Conservation (phyloP, 2,329 filamentous ascomycete genomes). For the Periconia digitata region DNA sequence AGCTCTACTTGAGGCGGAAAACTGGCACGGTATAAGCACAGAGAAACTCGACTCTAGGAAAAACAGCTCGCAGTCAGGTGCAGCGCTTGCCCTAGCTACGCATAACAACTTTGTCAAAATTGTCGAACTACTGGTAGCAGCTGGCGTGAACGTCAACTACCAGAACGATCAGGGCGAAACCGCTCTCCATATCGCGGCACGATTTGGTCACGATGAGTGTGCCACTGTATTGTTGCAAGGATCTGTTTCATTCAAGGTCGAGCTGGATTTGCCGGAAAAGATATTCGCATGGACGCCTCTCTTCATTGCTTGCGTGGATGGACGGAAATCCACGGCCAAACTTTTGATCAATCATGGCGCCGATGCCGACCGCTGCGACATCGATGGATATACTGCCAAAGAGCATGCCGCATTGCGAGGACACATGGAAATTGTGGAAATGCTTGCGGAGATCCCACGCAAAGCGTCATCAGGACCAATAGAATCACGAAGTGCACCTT, state of each 20-base stretch:
- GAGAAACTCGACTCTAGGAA: slow-evolving; percentile 67
- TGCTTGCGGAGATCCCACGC: slow-evolving; percentile 62
- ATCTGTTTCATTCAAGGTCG: slow-evolving; percentile 67
- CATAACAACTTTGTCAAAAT: slow-evolving; percentile 85
- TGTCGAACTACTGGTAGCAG: slow-evolving; percentile 83
- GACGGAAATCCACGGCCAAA: slow-evolving; percentile 72
- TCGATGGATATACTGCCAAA: slow-evolving; percentile 89
- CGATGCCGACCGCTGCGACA: slow-evolving; percentile 72
- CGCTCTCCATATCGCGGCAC: slow-evolving; percentile 85
- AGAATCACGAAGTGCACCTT: slow-evolving; percentile 42
- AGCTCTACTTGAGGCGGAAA: slow-evolving; percentile 76
- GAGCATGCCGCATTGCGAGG: slow-evolving; percentile 91
- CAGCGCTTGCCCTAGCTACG: slow-evolving; percentile 83
- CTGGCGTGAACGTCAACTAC: slow-evolving; percentile 91
- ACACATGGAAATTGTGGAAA: slow-evolving; percentile 76
- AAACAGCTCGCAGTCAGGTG: slow-evolving; percentile 77
- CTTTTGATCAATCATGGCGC: slow-evolving; percentile 78
- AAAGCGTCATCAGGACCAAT: slow-evolving; percentile 27
- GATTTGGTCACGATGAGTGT: slow-evolving; percentile 82
- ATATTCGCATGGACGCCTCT: slow-evolving; percentile 95
- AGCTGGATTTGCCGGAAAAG: slow-evolving; percentile 77
- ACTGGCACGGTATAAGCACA: slow-evolving; percentile 67
- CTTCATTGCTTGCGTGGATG: slow-evolving; percentile 89
- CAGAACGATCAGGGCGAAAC: slow-evolving; percentile 89
- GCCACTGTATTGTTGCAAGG: slow-evolving; percentile 74